A percentile compares a stretch with the other conserved stretches of the same genome.
Conservation (phyloP, 2,329 filamentous ascomycete species). For the Dendryphion nanum region DNA sequence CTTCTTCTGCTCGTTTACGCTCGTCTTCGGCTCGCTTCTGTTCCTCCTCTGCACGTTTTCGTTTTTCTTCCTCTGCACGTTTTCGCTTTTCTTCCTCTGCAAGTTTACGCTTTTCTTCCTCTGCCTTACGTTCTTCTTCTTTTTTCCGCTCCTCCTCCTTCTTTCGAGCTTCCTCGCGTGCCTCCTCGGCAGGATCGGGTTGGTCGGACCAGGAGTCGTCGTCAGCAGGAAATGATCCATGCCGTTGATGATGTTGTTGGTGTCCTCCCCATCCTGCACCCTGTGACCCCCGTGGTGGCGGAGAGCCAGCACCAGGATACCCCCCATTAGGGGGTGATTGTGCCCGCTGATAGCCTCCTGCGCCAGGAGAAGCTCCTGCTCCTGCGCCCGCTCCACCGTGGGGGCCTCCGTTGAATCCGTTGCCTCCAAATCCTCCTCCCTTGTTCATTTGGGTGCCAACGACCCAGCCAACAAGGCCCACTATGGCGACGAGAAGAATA, state of each 20-base stretch:
- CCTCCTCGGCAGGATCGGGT: constrained; percentile 12
- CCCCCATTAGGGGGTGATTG: constrained; percentile 32
- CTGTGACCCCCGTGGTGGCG: constrained; percentile 26
- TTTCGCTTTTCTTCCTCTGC: constrained; percentile 46
- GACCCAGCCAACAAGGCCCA: constrained; percentile 77
- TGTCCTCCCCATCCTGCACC: constrained; percentile 20
- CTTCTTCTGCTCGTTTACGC: constrained; percentile 15
- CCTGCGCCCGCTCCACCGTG: constrained; percentile 28
- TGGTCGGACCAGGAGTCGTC: constrained; percentile 24
- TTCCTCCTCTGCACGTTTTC: constrained; percentile 41
- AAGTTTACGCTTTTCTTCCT: constrained; percentile 25
- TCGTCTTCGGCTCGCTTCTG: constrained; percentile 35
- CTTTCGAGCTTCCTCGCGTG: constrained; percentile 33
- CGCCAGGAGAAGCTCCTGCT: constrained; percentile 25
- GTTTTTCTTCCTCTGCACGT: constrained; percentile 9
- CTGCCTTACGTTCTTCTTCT: constrained; percentile 27
- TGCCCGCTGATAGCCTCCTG: constrained; percentile 28
- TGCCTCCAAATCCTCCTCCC: constrained; percentile 36
- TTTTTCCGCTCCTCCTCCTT: constrained; percentile 38
- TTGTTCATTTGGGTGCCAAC: constrained; percentile 64
- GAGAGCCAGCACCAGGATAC: constrained; percentile 30
- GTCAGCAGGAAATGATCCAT: constrained; percentile 26
- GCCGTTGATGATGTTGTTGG: constrained; percentile 27
- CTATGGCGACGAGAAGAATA: constrained; percentile 66
- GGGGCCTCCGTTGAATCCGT: constrained; percentile 25